Percentiles rank a stretch among this genome's conserved stretches.
phyloP scores from a whole-genome alignment of 2,329 filamentous ascomycete species.

The Aspergillus unguis region DNA sequence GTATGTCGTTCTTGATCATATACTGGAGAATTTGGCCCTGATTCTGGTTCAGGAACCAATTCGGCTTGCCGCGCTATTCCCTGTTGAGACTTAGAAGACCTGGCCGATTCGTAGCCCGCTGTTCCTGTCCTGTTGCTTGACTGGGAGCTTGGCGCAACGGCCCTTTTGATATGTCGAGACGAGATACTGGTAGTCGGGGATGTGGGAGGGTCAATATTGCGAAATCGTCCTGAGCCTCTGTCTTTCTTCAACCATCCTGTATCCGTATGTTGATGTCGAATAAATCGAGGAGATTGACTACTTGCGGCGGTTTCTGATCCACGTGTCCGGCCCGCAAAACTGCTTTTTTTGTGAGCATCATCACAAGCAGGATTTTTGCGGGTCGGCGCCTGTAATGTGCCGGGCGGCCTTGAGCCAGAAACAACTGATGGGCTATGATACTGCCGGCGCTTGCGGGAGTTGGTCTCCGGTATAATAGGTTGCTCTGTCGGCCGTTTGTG shows the following conservation, averaged over 20 bases:
- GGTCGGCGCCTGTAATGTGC: background rate
- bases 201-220: slow-evolving; percentile 35
- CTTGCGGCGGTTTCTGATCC: background rate
- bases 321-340: background rate
- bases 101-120: background rate
- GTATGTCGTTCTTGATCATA: background rate
- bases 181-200: slow-evolving; percentile 31
- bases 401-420: slow-evolving; percentile 1
- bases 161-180: slow-evolving; percentile 20
- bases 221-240: slow-evolving; percentile 25
- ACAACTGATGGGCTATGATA: slow-evolving; percentile 15
- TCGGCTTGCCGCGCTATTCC: background rate
- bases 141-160: slow-evolving; percentile 1
- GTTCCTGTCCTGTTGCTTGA: background rate
- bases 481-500: slow-evolving; percentile 9
- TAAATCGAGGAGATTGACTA: slow-evolving; percentile 1
- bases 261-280: slow-evolving; percentile 5
- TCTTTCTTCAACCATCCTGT: slow-evolving; percentile 32
- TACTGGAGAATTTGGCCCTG: background rate
- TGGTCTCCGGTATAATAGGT: slow-evolving; percentile 28
- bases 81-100: background rate
- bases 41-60: background rate
- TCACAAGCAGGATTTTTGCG: background rate
- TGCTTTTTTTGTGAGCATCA: background rate
- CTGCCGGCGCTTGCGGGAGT: slow-evolving; percentile 21